phyloP scores from a whole-genome alignment of 2,329 filamentous ascomycete genomes.

The Apiospora aurea region DNA sequence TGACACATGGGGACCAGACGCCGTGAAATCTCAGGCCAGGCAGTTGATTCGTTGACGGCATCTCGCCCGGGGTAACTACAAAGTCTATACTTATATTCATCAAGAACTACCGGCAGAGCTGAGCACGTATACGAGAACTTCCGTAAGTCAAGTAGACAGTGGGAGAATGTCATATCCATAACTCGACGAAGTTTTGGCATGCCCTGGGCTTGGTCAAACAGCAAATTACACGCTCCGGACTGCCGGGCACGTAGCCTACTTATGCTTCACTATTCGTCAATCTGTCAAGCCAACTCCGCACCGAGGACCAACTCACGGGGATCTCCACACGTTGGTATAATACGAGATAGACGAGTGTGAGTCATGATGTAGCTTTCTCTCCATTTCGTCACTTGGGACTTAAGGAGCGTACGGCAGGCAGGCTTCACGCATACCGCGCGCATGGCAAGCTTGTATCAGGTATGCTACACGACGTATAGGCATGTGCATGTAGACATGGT shows the following conservation, averaged over 20 bases:
- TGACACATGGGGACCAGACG: too few species aligned
- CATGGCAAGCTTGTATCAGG: slow-evolving; percentile 9
- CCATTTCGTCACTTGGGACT: neutral
- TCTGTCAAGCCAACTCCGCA: neutral
- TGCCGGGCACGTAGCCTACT: too few species aligned
- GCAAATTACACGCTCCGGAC: neutral
- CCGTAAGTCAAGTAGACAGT: neutral
- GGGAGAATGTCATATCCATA: neutral
- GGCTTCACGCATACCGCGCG: neutral
- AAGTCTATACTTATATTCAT: neutral
- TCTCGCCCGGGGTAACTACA: too few species aligned
- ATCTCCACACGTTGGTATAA: neutral
- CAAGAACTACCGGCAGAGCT: neutral
- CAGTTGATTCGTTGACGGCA: neutral
- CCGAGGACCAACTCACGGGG: neutral
- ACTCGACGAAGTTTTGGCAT: neutral
- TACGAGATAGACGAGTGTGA: neutral
- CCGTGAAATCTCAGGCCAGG: too few species aligned
- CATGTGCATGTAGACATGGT: neutral
- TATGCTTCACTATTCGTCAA: neutral
- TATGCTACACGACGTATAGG: neutral
- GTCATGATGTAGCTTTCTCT: neutral
- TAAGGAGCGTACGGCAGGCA: neutral
- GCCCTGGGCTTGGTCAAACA: neutral
- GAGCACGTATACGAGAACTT: too few species aligned